These are phyloP conservation scores for Blastobotrys terrestris DNA, from an alignment of 805 yeast genomes.

Conservation along the genomic window DNA sequence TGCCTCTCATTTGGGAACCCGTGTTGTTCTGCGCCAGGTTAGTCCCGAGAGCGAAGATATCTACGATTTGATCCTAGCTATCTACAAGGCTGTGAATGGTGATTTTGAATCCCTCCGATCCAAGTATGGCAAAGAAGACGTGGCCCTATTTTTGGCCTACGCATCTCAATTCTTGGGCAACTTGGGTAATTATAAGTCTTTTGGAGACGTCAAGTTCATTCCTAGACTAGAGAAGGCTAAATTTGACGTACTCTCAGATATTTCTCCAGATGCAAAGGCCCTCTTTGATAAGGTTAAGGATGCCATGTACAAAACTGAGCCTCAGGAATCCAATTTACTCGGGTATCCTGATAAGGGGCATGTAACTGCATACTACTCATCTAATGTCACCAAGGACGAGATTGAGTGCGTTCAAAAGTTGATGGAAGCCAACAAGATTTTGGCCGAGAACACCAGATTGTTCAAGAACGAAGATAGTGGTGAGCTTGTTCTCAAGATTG, in stretches of 20 bases:
- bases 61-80: slow-evolving; percentile 57
- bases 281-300: slow-evolving; percentile 27
- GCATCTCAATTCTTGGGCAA: slow-evolving; percentile 59
- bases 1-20: slow-evolving; percentile 79
- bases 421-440: slow-evolving; percentile 53
- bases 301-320: slow-evolving; percentile 46
- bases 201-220: slow-evolving; percentile 82
- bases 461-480: slow-evolving; percentile 42
- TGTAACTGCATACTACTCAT: slow-evolving; percentile 64
- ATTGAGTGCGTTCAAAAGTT: slow-evolving; percentile 62
- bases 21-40: slow-evolving; percentile 74
- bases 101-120: slow-evolving; percentile 48
- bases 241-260: slow-evolving; percentile 45
- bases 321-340: slow-evolving; percentile 45
- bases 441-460: slow-evolving; percentile 78
- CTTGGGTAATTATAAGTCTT: slow-evolving; percentile 73
- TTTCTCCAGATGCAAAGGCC: slow-evolving; percentile 33
- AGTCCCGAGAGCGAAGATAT: slow-evolving; percentile 75
- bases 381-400: slow-evolving; percentile 50
- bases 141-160: slow-evolving; percentile 48
- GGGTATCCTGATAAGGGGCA: slow-evolving; percentile 81
- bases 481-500: slow-evolving; percentile 57
- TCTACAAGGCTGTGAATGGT: slow-evolving; percentile 48
- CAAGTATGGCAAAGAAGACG: slow-evolving; percentile 33
- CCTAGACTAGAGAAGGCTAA: slow-evolving; percentile 50